Conservation (phyloP, 805 yeast species). For the Schwanniomyces vanrijiae region DNA sequence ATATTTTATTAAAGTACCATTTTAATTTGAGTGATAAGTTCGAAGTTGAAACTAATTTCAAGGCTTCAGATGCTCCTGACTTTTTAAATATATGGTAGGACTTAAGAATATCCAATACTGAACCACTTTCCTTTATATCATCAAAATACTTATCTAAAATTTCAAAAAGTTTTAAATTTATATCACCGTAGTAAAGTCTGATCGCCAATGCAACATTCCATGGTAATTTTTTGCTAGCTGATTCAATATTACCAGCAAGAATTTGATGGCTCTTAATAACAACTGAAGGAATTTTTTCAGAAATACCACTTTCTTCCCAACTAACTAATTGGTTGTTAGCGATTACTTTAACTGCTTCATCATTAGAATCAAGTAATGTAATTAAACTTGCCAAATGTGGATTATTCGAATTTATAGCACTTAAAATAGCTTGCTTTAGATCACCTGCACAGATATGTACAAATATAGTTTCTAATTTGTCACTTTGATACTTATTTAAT, state of each 20-base stretch:
- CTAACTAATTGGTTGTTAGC: constrained; percentile 63
- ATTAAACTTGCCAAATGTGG: constrained; percentile 70
- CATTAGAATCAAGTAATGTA: constrained; percentile 71
- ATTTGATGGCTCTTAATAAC: constrained; percentile 63
- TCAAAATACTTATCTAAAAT: constrained; percentile 7
- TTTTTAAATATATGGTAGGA: constrained; percentile 12
- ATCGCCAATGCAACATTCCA: constrained; percentile 68
- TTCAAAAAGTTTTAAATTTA: constrained; percentile 11
- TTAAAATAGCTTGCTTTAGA: constrained; percentile 57
- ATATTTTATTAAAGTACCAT: constrained; percentile 54
- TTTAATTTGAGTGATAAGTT: constrained; percentile 37
- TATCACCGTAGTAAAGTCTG: constrained; percentile 61
- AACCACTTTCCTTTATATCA: constrained; percentile 12
- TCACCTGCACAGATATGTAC: constrained; percentile 53
- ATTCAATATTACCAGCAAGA: constrained; percentile 51
- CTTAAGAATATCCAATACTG: constrained; percentile 19
- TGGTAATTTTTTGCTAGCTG: constrained; percentile 47
- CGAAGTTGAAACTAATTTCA: constrained; percentile 7
- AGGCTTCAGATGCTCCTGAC: constrained; percentile 7
- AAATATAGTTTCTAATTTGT: constrained; percentile 53
- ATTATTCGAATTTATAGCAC: constrained; percentile 62
- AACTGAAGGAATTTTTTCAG: constrained; percentile 49
- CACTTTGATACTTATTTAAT: constrained; percentile 20
- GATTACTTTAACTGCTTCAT: constrained; percentile 50
- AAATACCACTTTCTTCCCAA: constrained; percentile 54